A percentile compares a stretch with the other conserved stretches of the same genome.
Evolutionary conservation across 768 basidiomycete genomes (phyloP).

Genomic region (Amanita thiersii): DNA sequence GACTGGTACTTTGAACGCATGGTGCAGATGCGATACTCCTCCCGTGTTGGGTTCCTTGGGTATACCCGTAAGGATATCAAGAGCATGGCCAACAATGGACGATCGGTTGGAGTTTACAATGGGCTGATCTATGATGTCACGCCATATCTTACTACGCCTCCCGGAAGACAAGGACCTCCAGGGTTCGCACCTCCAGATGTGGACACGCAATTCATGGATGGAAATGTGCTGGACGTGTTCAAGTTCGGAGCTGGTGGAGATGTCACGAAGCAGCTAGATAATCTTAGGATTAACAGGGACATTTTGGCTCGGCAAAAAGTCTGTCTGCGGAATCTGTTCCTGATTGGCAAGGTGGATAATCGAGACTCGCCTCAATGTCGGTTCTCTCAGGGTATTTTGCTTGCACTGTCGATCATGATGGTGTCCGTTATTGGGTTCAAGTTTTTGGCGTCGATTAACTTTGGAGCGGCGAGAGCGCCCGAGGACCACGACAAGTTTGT

Average conservation of each 20-base stretch:
- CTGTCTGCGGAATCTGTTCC: slow-evolving; percentile 90
- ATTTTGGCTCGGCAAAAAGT: slow-evolving; percentile 68
- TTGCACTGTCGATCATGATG: slow-evolving; percentile 87
- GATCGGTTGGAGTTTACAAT: slow-evolving; percentile 80
- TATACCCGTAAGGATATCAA: slow-evolving; percentile 70
- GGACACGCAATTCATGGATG: slow-evolving; percentile 64
- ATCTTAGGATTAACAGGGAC: slow-evolving; percentile 49
- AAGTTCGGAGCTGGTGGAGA: slow-evolving; percentile 66
- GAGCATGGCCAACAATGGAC: slow-evolving; percentile 54
- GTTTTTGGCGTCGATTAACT: slow-evolving; percentile 86
- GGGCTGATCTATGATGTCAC: slow-evolving; percentile 84
- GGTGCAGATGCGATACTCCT: slow-evolving; percentile 87
- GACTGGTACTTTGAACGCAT: slow-evolving; percentile 98
- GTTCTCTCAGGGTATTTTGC: slow-evolving; percentile 86
- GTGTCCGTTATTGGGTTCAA: slow-evolving; percentile 94
- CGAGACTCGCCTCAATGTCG: slow-evolving; percentile 87
- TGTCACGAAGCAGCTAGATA: slow-evolving; percentile 68
- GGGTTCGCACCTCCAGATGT: slow-evolving; percentile 35
- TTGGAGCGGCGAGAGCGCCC: slow-evolving; percentile 70
- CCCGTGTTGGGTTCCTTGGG: slow-evolving; percentile 84
- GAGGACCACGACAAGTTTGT: slow-evolving; percentile 97
- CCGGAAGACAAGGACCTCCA: slow-evolving; percentile 40
- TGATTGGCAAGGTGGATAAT: slow-evolving; percentile 86
- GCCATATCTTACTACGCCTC: slow-evolving; percentile 65
- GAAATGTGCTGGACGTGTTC: slow-evolving; percentile 68